Conservation (phyloP, 129 eudicot genomes). For the Artemisia tridentata region DNA sequence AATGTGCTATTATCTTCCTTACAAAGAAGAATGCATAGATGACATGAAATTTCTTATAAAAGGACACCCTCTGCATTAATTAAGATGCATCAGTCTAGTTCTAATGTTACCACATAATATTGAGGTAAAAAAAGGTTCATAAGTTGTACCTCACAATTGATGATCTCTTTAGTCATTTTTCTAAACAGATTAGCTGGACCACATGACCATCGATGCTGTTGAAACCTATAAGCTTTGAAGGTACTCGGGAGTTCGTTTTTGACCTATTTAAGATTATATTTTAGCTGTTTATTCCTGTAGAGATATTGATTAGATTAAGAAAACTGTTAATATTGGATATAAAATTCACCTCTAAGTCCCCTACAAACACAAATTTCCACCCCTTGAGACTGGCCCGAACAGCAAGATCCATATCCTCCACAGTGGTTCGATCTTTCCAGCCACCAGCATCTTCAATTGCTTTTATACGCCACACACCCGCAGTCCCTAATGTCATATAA, state of each 20-base stretch:
- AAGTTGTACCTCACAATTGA: slow-evolving; percentile 54
- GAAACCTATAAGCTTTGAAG: slow-evolving; percentile 74
- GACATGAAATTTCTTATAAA: slow-evolving; percentile 76
- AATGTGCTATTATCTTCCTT: slow-evolving; percentile 82
- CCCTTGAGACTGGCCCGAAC: slow-evolving; percentile 80
- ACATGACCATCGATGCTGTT: slow-evolving; percentile 97
- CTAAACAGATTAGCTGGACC: slow-evolving; percentile 86
- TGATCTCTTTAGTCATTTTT: slow-evolving; percentile 73
- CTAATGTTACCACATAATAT: not conserved
- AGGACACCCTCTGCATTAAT: slow-evolving; percentile 64
- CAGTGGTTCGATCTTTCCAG: slow-evolving; percentile 91
- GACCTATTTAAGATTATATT: slow-evolving; percentile 38
- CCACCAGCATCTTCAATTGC: slow-evolving; percentile 88
- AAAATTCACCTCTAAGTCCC: slow-evolving; percentile 51
- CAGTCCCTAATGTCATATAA: slow-evolving; percentile 56
- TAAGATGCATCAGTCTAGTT: slow-evolving; percentile 13
- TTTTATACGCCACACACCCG: slow-evolving; percentile 77
- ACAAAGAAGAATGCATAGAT: slow-evolving; percentile 87
- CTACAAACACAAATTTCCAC: slow-evolving; percentile 82
- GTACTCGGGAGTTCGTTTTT: slow-evolving; percentile 89
- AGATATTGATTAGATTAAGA: not conserved
- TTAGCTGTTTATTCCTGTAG: slow-evolving; percentile 21
- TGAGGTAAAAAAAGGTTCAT: slow-evolving; percentile 3
- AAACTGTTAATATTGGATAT: not conserved
- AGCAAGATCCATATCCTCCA: slow-evolving; percentile 91